Conservation (phyloP, 768 basidiomycete species). For the Pleurotus sapidus region DNA sequence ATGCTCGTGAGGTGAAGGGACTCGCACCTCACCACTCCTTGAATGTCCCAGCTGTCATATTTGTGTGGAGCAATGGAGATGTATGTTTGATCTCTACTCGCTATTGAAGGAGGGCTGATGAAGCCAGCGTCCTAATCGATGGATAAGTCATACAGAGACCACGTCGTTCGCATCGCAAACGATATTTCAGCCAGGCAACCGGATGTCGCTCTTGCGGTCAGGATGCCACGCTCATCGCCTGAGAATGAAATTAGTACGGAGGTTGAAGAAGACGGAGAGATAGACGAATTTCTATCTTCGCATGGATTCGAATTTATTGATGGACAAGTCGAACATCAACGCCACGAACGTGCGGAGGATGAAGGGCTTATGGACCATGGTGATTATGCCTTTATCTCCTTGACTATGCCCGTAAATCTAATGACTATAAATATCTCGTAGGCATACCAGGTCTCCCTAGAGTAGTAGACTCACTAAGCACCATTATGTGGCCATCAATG, state of each 20-base stretch:
- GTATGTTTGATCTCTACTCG: conserved; percentile 34
- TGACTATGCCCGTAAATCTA: no score
- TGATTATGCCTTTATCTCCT: conserved; percentile 9
- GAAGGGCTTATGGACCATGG: conserved; percentile 19
- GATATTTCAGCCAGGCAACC: conserved; percentile 47
- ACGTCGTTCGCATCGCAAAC: conserved; percentile 46
- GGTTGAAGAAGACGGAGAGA: conserved; percentile 46
- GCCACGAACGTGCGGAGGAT: conserved; percentile 9
- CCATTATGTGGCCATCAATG: conserved; percentile 89
- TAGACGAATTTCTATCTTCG: conserved; percentile 65
- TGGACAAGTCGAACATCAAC: conserved; percentile 13
- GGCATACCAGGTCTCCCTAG: conserved; percentile 58
- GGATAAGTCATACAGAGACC: conserved; percentile 54
- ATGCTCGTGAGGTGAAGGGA: conserved; percentile 45
- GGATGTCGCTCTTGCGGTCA: conserved; percentile 72
- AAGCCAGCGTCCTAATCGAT: conserved; percentile 9
- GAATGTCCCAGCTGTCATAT: conserved; percentile 68
- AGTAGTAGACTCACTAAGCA: conserved; percentile 76
- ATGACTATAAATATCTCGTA: conserved; percentile 13
- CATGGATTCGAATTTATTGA: conserved; percentile 81
- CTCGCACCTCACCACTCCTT: conserved; percentile 34
- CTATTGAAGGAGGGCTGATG: conserved; percentile 12
- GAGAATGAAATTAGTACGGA: conserved; percentile 23
- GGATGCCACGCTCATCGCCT: conserved; percentile 30
- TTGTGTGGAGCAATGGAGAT: conserved; percentile 67